Percentiles rank a stretch among this genome's conserved stretches.
Conservation (phyloP, 202 grass and related monocot species). For the Hordeum pubiflorum region DNA sequence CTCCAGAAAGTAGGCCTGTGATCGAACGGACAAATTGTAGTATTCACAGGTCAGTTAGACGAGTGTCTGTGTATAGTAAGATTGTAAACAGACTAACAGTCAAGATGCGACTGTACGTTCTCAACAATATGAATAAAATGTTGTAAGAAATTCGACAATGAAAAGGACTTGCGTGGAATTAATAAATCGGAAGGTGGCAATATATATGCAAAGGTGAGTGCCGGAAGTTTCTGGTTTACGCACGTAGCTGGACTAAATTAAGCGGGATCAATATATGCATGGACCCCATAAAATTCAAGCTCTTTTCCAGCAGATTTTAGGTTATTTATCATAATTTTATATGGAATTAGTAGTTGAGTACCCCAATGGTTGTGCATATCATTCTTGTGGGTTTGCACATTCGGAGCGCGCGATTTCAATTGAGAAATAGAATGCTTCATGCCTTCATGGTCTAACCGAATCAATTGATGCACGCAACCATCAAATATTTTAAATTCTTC, state of each 20-base stretch:
- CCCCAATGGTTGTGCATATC: background rate
- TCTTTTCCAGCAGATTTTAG: background rate
- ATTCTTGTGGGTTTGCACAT: background rate
- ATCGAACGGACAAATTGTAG: background rate
- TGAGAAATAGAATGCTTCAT: background rate
- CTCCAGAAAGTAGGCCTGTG: constrained; percentile 78
- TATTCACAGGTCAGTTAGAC: background rate
- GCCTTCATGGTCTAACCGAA: too few species aligned
- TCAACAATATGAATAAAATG: background rate
- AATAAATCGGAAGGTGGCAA: background rate
- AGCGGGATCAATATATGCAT: background rate
- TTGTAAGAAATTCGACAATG: background rate
- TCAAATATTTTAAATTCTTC: too few species aligned
- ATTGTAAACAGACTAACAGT: background rate
- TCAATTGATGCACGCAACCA: too few species aligned
- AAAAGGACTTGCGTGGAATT: background rate
- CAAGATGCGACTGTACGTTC: background rate
- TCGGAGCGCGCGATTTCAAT: background rate
- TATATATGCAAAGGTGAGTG: background rate
- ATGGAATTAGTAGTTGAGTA: background rate
- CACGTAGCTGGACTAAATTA: background rate
- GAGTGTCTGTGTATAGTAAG: background rate
- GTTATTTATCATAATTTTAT: background rate
- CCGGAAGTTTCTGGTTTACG: background rate
- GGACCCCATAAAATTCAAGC: background rate